Base-by-base conservation (phyloP, 179 eudicot species). In the Gypsophila paniculata region DNA sequence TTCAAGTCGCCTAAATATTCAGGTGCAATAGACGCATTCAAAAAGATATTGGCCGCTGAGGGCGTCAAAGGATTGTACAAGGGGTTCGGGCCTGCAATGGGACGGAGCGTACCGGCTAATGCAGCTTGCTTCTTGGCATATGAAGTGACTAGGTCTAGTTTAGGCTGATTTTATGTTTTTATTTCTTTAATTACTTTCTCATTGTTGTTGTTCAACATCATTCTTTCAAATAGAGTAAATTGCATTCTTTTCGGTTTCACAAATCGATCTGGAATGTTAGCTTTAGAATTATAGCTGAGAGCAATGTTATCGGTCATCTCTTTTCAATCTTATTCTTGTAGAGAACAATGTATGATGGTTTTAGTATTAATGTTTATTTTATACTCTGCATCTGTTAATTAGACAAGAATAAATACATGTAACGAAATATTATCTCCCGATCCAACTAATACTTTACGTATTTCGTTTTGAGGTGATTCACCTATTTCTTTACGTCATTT, bases 11-110 rank as follows among this genome's bases (percentile, higher is more conserved):
- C 98, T 0, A 93, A 86, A 73, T 93, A 71, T 76, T 80, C 87
- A 0, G 90, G 98, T 32, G 82, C 91, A 0, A 48, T 93, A 4
- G 85, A 93, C 64, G 97, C 98, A 11, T 85, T 88, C 42, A 88
- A 67, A 68, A 91, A 83, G 82, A 93, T 87, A 58, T n/a, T 85
- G 70, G 83, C 81, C 4, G 26, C 85, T 2, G 98, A 93, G 73
- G 98, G 98, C 44, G 87, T 85, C 19, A 88, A 87, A 67, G 98
- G 98, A 12, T 69, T 93, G 65, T 93, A 93, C 74, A 93, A 91
- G 81, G 98, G 98, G 23, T 93, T 91, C 55, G 97, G 97, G 34
- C 98, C 98, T 14, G 98, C 98, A 5, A 91, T 93, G 97, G 89
- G 79, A 0, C 74, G 98, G 32, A 93, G 98, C 59, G 86, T 89